Evolutionary conservation across 2,329 filamentous ascomycete genomes (phyloP), one percentile per base, ranked within the genome.

Genomic region (Aspergillus sp.): DNA sequence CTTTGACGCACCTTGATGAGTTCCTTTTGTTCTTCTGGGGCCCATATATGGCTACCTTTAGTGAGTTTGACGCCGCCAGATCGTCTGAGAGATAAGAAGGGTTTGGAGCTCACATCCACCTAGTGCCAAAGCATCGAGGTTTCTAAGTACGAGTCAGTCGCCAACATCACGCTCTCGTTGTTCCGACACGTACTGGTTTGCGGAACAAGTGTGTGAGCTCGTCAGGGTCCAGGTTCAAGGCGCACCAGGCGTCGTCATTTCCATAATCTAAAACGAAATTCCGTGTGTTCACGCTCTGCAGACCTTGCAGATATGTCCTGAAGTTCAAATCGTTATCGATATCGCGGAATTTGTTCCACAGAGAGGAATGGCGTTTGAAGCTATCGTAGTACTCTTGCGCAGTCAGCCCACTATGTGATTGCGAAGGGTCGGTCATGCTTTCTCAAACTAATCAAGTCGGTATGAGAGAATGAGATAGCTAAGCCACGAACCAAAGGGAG

Each of bases 61-160:
- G 35, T 38, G 2, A 38, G 35, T 17, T n/a, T 11, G 16, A 38
- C 49, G 10, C 52, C 44, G 48, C 41, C 13, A 36, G 8, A 5
- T 2, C 16, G 17, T 47, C 45, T 4, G 32, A 26, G 2, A n/a
- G 9, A 7, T 38, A 14, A 3, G 26, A 14, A 9, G 24, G 11
- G 11, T 19, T 14, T 51, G 11, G 17, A 53, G 63, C 82, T 67
- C 72, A 84, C 82, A 90, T 89, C 88, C 88, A 91, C 67, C 87
- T 78, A 3, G 87, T 84, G 54, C 76, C 79, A 43, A 78, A 71
- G 45, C 73, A 76, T 38, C 69, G 71, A 2, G 79, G 76, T 51
- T 77, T 73, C 61, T 80, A 65, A 19, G 35, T 10, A 14, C 3
- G 11, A 13, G 26, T 58, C 30, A 59, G 43, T 16, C 11, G 2